Base-by-base conservation (phyloP, 768 basidiomycete genomes). In the Rhodocollybia butyracea region DNA sequence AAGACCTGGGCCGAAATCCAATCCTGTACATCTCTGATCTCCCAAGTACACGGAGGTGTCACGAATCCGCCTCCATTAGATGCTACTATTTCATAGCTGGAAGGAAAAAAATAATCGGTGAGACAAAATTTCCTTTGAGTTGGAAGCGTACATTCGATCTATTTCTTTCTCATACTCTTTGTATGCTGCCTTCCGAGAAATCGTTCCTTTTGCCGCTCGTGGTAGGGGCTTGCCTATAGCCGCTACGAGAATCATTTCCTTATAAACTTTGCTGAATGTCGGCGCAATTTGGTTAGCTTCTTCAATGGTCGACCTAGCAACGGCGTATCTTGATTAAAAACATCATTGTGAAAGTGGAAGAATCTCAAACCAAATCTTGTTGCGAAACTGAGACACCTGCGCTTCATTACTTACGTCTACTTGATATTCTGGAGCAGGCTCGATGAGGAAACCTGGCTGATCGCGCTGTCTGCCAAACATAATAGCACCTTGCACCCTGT, bases 161-260 rank as follows among this genome's bases (percentile, higher is more conserved):
- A 80, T 78, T 59, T 78, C 77, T 1, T 64, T 36, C 3, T 67
- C 69, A 47, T 82, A 81, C 7, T 65, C 11, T 3, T 52, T 61
- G 34, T 79, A 50, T 1, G 75, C 69, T 4, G 69, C 71, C 54
- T 75, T 76, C 46, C 74, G 72, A 39, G 67, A 66, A 3, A 79
- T 70, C 0, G 80, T 77, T 2, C 76, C 76, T 59, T 82, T 83
- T 0, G 66, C 73, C 1, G 77, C 66, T 21, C 73, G 73, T n/a
- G 72, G 65, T 39, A 82, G 65, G 1, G 75, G 78, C 54, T 77
- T 77, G 0, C 64, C 67, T 1, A 61, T 60, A 2, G 68, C 64
- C 0, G 79, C 68, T 15, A 81, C 62, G 27, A 81, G 40, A 34
- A 83, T 76, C 77, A 82, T 78, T 60, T 83, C 76, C 58, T 76